Conservation (phyloP, 495 filamentous ascomycete species). For the Pyrenula massariospora region DNA sequence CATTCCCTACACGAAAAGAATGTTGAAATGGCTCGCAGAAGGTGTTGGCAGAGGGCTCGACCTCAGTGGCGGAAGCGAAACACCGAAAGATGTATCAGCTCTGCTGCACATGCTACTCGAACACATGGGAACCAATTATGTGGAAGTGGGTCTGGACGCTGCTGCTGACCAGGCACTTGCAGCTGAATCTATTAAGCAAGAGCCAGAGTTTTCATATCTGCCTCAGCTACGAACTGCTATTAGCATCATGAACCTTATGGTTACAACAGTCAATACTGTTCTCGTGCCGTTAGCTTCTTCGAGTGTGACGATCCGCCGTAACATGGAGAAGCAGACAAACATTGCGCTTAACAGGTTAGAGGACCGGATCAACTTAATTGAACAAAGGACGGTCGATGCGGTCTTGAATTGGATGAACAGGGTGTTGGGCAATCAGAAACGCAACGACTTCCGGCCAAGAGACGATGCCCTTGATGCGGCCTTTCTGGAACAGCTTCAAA, state of each 20-base stretch:
- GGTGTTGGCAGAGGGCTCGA: conserved; percentile 88
- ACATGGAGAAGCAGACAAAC: conserved; percentile 78
- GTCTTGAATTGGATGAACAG: conserved; percentile 67
- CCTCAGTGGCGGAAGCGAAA: conserved; percentile 72
- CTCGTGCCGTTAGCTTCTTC: conserved; percentile 79
- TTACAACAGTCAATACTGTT: conserved; percentile 77
- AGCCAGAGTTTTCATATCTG: conserved; percentile 83
- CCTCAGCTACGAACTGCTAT: conserved; percentile 67
- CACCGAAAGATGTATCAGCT: conserved; percentile 86
- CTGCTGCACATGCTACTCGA: conserved; percentile 74
- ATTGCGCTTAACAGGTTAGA: conserved; percentile 66
- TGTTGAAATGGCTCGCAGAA: conserved; percentile 97
- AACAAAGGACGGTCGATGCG: conserved; percentile 77
- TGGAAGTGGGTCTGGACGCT: conserved; percentile 88
- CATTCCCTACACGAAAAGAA: conserved; percentile 79
- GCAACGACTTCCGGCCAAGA: conserved; percentile 82
- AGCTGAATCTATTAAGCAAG: conserved; percentile 65
- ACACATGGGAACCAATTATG: conserved; percentile 86
- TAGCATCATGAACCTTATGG: conserved; percentile 83
- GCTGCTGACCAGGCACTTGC: conserved; percentile 61
- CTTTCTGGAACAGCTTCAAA: conserved; percentile 73
- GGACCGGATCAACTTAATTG: conserved; percentile 74
- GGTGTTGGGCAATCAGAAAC: conserved; percentile 71
- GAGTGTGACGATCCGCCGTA: conserved; percentile 78
- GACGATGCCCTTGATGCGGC: conserved; percentile 60